Evolutionary conservation across 805 yeast species (phyloP).

Genomic region (Zygotorulaspora florentina): DNA sequence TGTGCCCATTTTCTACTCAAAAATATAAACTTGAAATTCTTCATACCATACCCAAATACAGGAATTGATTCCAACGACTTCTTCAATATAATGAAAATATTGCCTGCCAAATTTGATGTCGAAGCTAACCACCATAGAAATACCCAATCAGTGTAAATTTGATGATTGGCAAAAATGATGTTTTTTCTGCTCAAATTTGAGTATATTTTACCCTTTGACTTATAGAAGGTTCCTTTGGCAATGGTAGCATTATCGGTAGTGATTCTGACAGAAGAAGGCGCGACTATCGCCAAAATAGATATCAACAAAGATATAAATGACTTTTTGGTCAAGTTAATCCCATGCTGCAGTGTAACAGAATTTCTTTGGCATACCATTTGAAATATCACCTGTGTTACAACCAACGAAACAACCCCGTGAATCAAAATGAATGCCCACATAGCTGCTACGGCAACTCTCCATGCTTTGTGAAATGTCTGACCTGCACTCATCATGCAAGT

Average conservation of each 20-base stretch:
- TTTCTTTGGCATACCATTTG: slow-evolving; percentile 17
- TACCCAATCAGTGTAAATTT: slow-evolving; percentile 89
- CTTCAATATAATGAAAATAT: slow-evolving; percentile 72
- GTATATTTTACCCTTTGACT: slow-evolving; percentile 19
- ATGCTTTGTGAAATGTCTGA: slow-evolving; percentile 5
- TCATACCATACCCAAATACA: slow-evolving; percentile 81
- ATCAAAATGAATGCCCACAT: slow-evolving; percentile 24
- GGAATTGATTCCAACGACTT: slow-evolving; percentile 68
- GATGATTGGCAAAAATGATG: slow-evolving; percentile 79
- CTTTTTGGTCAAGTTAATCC: slow-evolving; percentile 52
- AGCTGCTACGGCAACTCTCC: slow-evolving; percentile 15
- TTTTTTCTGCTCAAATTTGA: slow-evolving; percentile 47
- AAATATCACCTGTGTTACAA: slow-evolving; percentile 44
- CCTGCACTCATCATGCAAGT: neutral
- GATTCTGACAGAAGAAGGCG: slow-evolving; percentile 51
- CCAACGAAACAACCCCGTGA: slow-evolving; percentile 43
- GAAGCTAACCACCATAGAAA: slow-evolving; percentile 81
- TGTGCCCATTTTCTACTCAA: slow-evolving; percentile 77
- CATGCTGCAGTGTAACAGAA: slow-evolving; percentile 37
- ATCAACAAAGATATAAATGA: slow-evolving; percentile 54
- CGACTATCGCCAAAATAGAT: slow-evolving; percentile 45
- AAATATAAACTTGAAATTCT: slow-evolving; percentile 67
- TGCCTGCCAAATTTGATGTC: slow-evolving; percentile 58
- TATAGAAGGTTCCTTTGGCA: slow-evolving; percentile 34
- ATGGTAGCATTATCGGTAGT: slow-evolving; percentile 43